A percentile compares a stretch with the other conserved stretches of the same genome.
These are phyloP conservation scores for Claviceps cyperi DNA, from an alignment of 2,329 filamentous ascomycete genomes.

Conservation along the genomic window DNA sequence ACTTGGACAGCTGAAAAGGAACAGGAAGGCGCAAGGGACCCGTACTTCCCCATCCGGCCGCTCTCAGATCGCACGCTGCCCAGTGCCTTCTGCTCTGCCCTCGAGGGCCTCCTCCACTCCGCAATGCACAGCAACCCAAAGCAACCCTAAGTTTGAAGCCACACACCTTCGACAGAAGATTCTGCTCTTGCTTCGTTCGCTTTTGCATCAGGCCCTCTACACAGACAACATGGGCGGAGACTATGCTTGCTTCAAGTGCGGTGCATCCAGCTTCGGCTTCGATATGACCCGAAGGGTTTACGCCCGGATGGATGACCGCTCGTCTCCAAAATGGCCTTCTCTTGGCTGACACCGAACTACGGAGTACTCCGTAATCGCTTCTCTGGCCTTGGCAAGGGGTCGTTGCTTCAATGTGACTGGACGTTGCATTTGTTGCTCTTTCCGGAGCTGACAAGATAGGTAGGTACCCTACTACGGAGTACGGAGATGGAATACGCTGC, in stretches of 20 bases:
- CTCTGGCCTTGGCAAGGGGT: not conserved
- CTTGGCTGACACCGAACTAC: not conserved
- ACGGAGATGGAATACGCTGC: constrained; percentile 1
- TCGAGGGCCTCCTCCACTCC: too few relatives aligned
- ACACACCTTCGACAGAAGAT: too few relatives aligned
- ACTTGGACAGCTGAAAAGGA: too few relatives aligned
- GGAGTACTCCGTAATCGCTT: not conserved
- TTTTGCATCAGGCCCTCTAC: too few relatives aligned
- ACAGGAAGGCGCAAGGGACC: not conserved
- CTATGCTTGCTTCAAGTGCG: too few relatives aligned
- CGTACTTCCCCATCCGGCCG: not conserved
- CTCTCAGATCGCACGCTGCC: not conserved
- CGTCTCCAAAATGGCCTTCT: not conserved
- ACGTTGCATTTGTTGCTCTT: not conserved
- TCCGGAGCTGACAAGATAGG: constrained; percentile 3
- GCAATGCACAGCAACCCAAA: not conserved
- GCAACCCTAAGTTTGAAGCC: not conserved
- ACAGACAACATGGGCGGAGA: too few relatives aligned
- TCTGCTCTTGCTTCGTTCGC: too few relatives aligned
- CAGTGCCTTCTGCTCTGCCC: not conserved
- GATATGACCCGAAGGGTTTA: not conserved
- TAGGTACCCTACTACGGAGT: too few relatives aligned
- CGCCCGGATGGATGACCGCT: not conserved
- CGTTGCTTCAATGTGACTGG: constrained; percentile 1
- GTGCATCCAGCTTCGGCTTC: not conserved